Evolutionary conservation across 2,329 filamentous ascomycete genomes (phyloP).

Genomic region (Paraphaeosphaeria minitans): DNA sequence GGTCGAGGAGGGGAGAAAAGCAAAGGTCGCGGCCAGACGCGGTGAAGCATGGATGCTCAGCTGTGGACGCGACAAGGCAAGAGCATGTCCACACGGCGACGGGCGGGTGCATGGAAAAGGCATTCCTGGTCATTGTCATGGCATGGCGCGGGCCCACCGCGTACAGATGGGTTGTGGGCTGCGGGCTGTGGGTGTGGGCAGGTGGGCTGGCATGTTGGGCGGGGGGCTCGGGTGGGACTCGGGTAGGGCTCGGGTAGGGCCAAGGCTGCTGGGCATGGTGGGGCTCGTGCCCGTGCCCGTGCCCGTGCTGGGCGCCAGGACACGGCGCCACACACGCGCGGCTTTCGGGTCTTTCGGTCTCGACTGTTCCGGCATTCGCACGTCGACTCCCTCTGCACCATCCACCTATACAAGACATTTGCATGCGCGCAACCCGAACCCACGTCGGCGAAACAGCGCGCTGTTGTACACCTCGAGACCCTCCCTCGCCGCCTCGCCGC

Average conservation of each 20-base stretch:
- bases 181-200: too few species aligned
- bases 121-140: too few species aligned
- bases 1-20: neutral
- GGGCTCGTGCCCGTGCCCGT: too few species aligned
- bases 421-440: constrained; percentile 5
- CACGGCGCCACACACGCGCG: neutral
- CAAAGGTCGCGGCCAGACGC: neutral
- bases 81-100: neutral
- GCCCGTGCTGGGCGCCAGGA: neutral
- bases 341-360: neutral
- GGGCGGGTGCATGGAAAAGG: neutral
- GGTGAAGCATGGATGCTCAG: neutral
- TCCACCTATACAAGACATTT: neutral
- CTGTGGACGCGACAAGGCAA: neutral
- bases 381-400: neutral
- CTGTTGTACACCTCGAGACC: neutral
- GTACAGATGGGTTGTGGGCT: too few species aligned
- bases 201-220: too few species aligned
- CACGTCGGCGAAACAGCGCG: neutral
- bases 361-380: neutral
- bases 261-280: neutral
- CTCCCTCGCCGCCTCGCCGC: neutral
- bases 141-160: neutral
- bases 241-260: too few species aligned
- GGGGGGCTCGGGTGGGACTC: neutral